Evolutionary conservation across 768 basidiomycete species (phyloP).

Genomic region (Trametopsis cervina): DNA sequence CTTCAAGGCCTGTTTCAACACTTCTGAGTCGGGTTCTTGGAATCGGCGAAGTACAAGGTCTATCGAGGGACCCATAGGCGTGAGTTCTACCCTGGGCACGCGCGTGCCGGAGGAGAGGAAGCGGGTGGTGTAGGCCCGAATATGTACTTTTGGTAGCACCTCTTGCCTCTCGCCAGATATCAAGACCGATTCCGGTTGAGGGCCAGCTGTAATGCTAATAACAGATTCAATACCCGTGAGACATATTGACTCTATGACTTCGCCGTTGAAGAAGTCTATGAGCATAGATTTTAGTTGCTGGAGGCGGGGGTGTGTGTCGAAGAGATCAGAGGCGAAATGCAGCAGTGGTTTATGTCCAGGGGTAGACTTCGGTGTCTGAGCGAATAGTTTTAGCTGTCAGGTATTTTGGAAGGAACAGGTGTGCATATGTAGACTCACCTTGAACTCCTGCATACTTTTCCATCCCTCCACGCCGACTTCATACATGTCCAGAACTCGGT

Average conservation of each 20-base stretch:
- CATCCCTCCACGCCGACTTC: conserved; percentile 87
- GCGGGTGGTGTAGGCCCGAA: conserved; percentile 78
- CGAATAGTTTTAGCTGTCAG: not conserved
- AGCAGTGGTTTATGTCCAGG: conserved; percentile 88
- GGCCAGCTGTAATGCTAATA: conserved; percentile 73
- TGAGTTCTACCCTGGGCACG: conserved; percentile 74
- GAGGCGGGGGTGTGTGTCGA: conserved; percentile 91
- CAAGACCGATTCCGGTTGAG: conserved; percentile 50
- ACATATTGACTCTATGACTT: conserved; percentile 77
- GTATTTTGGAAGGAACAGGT: not conserved
- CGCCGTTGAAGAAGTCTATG: conserved; percentile 85
- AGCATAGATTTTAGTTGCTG: conserved; percentile 88
- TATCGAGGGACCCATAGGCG: conserved; percentile 86
- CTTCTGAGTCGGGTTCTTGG: conserved; percentile 67
- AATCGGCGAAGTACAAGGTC: conserved; percentile 77
- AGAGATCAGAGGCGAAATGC: conserved; percentile 93
- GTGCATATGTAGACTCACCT: conserved; percentile 55
- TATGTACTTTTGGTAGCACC: conserved; percentile 74
- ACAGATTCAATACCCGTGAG: conserved; percentile 83
- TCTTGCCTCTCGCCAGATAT: conserved; percentile 18
- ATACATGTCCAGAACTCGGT: conserved; percentile 86
- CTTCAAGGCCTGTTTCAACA: conserved; percentile 75
- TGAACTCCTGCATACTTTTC: conserved; percentile 74
- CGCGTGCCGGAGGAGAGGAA: conserved; percentile 72
- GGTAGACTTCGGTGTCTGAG: conserved; percentile 80